These are phyloP conservation scores for Pythium myriotylum DNA, from an alignment of 352 stramenopile genomes.

Conservation along the genomic window DNA sequence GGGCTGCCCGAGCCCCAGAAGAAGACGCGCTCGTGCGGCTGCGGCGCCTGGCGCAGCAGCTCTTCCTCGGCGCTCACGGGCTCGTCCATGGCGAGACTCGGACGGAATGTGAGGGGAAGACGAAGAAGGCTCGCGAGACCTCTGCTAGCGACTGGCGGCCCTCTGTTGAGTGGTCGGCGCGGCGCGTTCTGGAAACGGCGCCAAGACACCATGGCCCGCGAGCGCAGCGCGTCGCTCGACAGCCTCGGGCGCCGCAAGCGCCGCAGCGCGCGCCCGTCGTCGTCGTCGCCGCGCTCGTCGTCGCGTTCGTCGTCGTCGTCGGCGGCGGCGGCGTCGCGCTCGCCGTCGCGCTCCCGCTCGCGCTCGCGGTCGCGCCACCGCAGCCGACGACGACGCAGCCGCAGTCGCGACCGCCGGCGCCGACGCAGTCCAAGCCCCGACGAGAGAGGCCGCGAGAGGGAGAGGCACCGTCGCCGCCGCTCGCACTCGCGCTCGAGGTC, in stretches of 20 bases:
- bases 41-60: slow-evolving; percentile 54
- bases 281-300: slow-evolving; percentile 20
- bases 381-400: slow-evolving; percentile 26
- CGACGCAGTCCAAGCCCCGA: slow-evolving; percentile 36
- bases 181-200: not conserved
- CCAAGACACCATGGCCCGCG: slow-evolving; percentile 26
- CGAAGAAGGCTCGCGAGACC: slow-evolving; percentile 4
- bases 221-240: slow-evolving; percentile 66
- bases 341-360: slow-evolving; percentile 29
- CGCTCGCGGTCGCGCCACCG: slow-evolving; percentile 30
- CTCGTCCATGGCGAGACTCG: slow-evolving; percentile 5
- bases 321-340: slow-evolving; percentile 20
- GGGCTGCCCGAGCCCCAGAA: slow-evolving; percentile 86
- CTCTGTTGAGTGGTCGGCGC: slow-evolving; percentile 7
- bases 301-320: slow-evolving; percentile 34
- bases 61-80: slow-evolving; percentile 54
- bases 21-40: slow-evolving; percentile 71
- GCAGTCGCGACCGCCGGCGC: slow-evolving; percentile 32
- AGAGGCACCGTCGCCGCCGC: slow-evolving; percentile 5
- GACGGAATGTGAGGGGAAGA: not conserved
- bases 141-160: not conserved
- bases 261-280: slow-evolving; percentile 27
- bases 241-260: slow-evolving; percentile 52
- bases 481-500: slow-evolving; percentile 24
- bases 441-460: slow-evolving; percentile 13